These are phyloP conservation scores for Chlamydomonas applanata DNA, from an alignment of 139 green algal genomes.

Conservation along the genomic window DNA sequence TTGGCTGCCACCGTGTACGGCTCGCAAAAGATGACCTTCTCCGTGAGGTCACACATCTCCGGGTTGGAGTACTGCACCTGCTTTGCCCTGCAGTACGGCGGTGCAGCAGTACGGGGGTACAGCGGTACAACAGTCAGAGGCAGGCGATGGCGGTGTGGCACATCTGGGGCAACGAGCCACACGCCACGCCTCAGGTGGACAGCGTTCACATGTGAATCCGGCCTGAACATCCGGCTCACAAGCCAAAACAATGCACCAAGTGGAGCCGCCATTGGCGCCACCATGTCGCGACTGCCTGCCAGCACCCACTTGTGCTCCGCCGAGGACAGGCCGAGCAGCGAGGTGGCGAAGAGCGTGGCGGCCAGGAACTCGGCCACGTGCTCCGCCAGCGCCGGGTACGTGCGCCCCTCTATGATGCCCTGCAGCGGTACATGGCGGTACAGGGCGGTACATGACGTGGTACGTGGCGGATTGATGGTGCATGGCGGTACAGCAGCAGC, in stretches of 20 bases:
- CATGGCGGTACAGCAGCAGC: no score
- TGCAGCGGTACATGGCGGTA: neutral
- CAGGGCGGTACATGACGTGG: no score
- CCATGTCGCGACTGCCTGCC: no score
- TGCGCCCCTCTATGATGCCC: slow-evolving; percentile 36
- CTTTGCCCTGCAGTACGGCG: slow-evolving; percentile 29
- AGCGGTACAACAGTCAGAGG: neutral
- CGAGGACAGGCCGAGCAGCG: slow-evolving; percentile 65
- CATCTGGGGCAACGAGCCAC: neutral
- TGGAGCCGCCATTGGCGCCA: no score
- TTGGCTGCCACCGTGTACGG: slow-evolving; percentile 69
- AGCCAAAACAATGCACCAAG: neutral
- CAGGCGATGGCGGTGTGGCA: neutral
- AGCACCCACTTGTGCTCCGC: slow-evolving; percentile 45
- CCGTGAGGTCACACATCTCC: slow-evolving; percentile 90
- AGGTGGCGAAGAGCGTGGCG: slow-evolving; percentile 84
- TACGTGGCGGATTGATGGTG: no score
- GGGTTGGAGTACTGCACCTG: slow-evolving; percentile 68
- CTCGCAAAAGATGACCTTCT: slow-evolving; percentile 96
- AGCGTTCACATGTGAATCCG: no score
- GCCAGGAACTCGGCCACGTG: slow-evolving; percentile 81
- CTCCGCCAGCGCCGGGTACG: slow-evolving; percentile 70
- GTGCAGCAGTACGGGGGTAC: neutral
- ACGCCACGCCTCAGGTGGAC: no score
- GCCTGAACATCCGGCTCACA: neutral